phyloP scores from a whole-genome alignment of 345 rosid species.

The Crucihimalaya himalaica region DNA sequence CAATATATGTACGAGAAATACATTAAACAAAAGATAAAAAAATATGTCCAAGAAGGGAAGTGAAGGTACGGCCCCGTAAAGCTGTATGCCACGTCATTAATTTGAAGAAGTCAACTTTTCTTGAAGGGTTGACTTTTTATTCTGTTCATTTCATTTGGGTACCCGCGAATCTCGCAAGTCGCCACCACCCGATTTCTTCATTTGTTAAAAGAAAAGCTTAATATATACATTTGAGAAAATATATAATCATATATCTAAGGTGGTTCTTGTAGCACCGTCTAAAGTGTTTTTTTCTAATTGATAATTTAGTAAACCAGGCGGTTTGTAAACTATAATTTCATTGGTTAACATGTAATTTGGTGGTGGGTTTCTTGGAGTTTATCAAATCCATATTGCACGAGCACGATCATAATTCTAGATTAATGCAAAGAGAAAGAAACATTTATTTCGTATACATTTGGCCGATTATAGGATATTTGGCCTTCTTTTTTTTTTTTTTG shows the following conservation, averaged over 20 bases:
- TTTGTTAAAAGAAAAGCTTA: background rate
- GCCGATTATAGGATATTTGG: background rate
- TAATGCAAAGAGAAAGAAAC: too few relatives aligned
- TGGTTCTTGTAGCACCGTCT: constrained; percentile 18
- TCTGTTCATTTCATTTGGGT: background rate
- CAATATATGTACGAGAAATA: constrained; percentile 14
- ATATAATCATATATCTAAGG: background rate
- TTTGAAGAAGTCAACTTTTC: constrained; percentile 26
- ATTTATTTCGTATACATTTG: background rate
- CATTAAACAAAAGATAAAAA: background rate
- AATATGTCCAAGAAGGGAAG: constrained; percentile 17
- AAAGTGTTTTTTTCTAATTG: constrained; percentile 4
- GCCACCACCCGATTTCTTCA: constrained; percentile 19
- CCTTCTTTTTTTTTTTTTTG: too few relatives aligned
- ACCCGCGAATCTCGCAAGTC: constrained; percentile 30
- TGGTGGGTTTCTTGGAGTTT: background rate
- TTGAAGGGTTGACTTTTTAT: constrained; percentile 18
- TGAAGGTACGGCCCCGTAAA: constrained; percentile 34
- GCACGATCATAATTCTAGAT: background rate
- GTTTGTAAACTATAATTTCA: background rate
- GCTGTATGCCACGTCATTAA: constrained; percentile 33
- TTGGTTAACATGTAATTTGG: background rate
- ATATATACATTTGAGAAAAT: background rate
- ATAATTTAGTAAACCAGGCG: background rate
- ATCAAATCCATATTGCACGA: background rate